Conservation (phyloP, 2,329 filamentous ascomycete species). For the Zymoseptoria ardabiliae region DNA sequence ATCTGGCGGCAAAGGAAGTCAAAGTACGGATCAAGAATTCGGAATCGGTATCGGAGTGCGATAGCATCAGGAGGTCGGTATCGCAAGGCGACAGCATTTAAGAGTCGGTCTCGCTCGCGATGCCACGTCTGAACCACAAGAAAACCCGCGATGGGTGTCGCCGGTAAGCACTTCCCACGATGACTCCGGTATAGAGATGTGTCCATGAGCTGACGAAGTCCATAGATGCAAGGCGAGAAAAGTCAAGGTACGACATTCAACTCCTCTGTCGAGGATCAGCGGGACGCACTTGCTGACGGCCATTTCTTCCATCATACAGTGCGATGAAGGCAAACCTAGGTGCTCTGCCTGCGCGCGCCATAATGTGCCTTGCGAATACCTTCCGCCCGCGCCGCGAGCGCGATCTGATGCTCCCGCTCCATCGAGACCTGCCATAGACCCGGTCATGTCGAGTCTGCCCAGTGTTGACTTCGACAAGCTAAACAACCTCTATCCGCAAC, state of each 20-base stretch:
- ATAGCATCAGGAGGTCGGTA: no score
- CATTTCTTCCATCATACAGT: conserved; percentile 5
- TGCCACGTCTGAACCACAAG: conserved; percentile 20
- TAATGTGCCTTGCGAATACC: conserved; percentile 20
- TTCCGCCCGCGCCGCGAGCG: conserved; percentile 13
- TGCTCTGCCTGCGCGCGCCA: conserved; percentile 21
- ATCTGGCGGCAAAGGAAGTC: no score
- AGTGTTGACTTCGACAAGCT: not conserved
- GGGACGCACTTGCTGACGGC: not conserved
- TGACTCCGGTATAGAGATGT: not conserved
- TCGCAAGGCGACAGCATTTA: no score
- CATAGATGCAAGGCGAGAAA: conserved; percentile 19
- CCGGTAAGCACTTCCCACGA: not conserved
- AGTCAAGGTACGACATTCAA: conserved; percentile 14
- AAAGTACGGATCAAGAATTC: not conserved
- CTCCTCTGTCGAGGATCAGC: not conserved
- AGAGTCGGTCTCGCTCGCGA: not conserved
- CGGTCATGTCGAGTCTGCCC: not conserved
- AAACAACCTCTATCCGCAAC: conserved; percentile 6
- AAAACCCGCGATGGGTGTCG: conserved; percentile 19
- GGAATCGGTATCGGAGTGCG: not conserved
- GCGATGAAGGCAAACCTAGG: conserved; percentile 19
- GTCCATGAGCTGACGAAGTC: not conserved
- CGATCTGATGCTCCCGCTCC: conserved; percentile 1
- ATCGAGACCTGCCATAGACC: not conserved